A percentile compares a stretch with the other conserved stretches of the same genome.
Conservation (phyloP, 495 filamentous ascomycete species). For the Xylaria palmicola region DNA sequence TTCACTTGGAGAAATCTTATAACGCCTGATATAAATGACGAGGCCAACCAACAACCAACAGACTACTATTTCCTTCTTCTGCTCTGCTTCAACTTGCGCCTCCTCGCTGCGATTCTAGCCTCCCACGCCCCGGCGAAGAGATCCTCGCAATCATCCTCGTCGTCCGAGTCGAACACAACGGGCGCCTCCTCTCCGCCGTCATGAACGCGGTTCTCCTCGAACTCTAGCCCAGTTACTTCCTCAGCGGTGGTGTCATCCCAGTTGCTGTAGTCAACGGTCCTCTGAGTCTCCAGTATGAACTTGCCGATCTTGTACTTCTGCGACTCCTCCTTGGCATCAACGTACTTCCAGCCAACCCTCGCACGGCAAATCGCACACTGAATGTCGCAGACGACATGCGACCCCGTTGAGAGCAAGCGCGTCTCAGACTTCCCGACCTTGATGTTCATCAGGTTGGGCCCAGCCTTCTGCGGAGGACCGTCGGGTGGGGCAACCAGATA, state of each 20-base stretch:
- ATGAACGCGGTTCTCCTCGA: conserved; percentile 5
- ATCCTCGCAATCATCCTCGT: conserved; percentile 95
- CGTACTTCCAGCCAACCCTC: conserved; percentile 91
- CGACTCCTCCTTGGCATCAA: conserved; percentile 73
- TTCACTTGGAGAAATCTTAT: not conserved
- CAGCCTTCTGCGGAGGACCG: conserved; percentile 22
- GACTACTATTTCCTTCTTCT: not conserved
- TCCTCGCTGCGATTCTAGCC: conserved; percentile 60
- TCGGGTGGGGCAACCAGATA: conserved; percentile 71
- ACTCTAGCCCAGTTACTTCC: conserved; percentile 19
- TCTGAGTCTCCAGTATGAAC: conserved; percentile 87
- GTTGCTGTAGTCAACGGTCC: conserved; percentile 60
- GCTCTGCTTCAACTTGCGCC: conserved; percentile 25
- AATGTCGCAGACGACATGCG: conserved; percentile 64
- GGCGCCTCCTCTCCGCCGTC: conserved; percentile 24
- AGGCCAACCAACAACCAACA: not conserved
- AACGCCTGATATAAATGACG: not conserved
- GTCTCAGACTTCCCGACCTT: conserved; percentile 55
- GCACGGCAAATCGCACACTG: conserved; percentile 57
- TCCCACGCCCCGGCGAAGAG: conserved; percentile 88
- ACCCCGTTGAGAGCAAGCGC: conserved; percentile 75
- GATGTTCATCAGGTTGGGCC: conserved; percentile 43
- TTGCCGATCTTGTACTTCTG: conserved; percentile 95
- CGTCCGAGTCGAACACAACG: conserved; percentile 82
- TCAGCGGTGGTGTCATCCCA: conserved; percentile 61